Base-by-base conservation (phyloP, 192 early-diverging fungal species). In the Podila epigama region DNA sequence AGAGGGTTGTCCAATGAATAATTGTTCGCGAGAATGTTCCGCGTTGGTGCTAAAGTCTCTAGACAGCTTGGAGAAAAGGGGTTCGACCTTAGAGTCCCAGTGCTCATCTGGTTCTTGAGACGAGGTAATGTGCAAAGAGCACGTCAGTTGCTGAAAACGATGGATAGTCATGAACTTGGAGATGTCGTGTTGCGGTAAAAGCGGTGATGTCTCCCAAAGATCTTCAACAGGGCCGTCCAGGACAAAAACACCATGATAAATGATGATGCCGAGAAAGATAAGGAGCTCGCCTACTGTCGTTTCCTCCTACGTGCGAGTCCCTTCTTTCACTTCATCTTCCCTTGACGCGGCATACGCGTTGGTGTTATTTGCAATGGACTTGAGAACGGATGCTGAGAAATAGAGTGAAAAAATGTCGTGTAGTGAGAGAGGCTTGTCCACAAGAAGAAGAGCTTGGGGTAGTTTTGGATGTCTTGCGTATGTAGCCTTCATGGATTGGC, bases 231-330 rank as follows among this genome's bases (percentile, higher is more conserved):
- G n/a, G 33, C 37, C 15, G 5, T 8, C 5, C 3, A 42, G n/a
- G 39, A 40, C 58, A 40, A 68, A 68, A 10, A 80, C 22, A 8
- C 58, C 69, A 29, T 68, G 62, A 51, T 80, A 80, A 8, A 80
- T 60, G 13, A 68, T 44, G 40, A 80, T 40, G 12, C 53, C 65
- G 8, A 72, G 7, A 29, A 57, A 72, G 16, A 68, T 36, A 27
- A 50, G 60, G 33, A 72, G 41, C 33, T 71, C 60, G 16, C 39
- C 16, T 9, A 31, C 0, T 33, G 60, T 67, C 9, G 62, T 60
- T 25, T 61, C 29, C 13, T 8, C 41, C 65, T 60, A 79, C 2
- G 7, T 8, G 20, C 63, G 39, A n/a, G 53, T 13, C 28, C 62
- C 52, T 20, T 51, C 57, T 40, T 11, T 25, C 15, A 16, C 4